phyloP scores from a whole-genome alignment of 1,284 basidiomycete genomes.

The Marasmius fiardii region DNA sequence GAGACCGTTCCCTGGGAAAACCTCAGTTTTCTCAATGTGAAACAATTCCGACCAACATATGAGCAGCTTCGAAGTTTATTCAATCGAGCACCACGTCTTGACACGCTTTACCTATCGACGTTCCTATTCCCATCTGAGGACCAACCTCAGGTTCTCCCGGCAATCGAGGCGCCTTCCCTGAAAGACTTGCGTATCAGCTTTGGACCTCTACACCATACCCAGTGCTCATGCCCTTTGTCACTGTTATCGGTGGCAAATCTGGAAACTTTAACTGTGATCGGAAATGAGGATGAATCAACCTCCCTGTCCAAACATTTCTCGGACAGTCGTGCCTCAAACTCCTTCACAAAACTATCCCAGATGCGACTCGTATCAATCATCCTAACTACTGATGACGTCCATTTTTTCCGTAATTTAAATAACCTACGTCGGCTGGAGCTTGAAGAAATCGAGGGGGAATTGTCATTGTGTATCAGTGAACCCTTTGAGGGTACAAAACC shows the following conservation, averaged over 20 bases:
- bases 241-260: constrained; percentile 19
- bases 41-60: constrained; percentile 12
- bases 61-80: constrained; percentile 16
- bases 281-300: not conserved
- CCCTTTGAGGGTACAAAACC: not conserved
- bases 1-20: constrained; percentile 6
- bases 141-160: not conserved
- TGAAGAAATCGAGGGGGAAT: not conserved
- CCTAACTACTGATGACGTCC: not conserved
- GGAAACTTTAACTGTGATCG: constrained; percentile 20
- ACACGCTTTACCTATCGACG: constrained; percentile 14
- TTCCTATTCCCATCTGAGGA: not conserved
- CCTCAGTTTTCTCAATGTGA: constrained; percentile 19
- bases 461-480: not conserved
- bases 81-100: constrained; percentile 13
- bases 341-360: not conserved
- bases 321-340: constrained; percentile 4
- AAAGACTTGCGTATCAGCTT: constrained; percentile 18
- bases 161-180: constrained; percentile 16
- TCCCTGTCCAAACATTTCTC: not conserved
- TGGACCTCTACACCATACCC: constrained; percentile 13
- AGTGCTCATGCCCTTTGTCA: constrained; percentile 11
- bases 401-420: not conserved
- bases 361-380: constrained; percentile 1
- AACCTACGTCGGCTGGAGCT: not conserved